phyloP scores from a whole-genome alignment of 306 rosid genomes.

The Begonia peltatifolia region DNA sequence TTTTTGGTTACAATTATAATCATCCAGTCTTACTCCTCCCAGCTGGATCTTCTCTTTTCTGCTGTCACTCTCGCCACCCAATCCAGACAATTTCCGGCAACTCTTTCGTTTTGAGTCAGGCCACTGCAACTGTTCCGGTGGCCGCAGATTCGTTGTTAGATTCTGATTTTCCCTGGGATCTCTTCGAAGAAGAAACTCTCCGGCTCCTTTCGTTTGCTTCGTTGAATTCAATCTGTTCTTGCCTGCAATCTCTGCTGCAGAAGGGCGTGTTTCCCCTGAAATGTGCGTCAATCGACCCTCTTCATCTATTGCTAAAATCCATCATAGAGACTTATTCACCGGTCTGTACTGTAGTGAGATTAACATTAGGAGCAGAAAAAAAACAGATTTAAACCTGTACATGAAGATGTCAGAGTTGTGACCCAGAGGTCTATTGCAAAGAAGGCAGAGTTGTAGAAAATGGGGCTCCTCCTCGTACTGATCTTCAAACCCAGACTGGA shows the following conservation, averaged over 20 bases:
- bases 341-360: no score
- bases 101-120: conserved; percentile 19
- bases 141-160: no score
- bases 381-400: conserved; percentile 45
- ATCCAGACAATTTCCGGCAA: no score
- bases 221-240: conserved; percentile 71
- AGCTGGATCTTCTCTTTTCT: neutral
- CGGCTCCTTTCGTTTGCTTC: conserved; percentile 57
- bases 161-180: neutral
- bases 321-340: no score
- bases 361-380: neutral
- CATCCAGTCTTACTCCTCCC: no score
- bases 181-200: conserved; percentile 18
- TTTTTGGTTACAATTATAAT: no score
- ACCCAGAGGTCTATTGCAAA: conserved; percentile 59
- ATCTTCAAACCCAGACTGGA: conserved; percentile 32
- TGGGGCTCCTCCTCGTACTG: conserved; percentile 35
- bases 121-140: conserved; percentile 58
- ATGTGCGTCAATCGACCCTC: neutral
- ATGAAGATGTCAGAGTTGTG: conserved; percentile 69
- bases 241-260: conserved; percentile 86
- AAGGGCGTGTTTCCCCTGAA: conserved; percentile 95
- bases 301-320: no score
- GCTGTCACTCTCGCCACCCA: neutral
- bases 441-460: conserved; percentile 78